Evolutionary conservation across 2,329 filamentous ascomycete genomes (phyloP), one percentile per base, ranked within the genome.

Genomic region (Chaetomium strumarium): DNA sequence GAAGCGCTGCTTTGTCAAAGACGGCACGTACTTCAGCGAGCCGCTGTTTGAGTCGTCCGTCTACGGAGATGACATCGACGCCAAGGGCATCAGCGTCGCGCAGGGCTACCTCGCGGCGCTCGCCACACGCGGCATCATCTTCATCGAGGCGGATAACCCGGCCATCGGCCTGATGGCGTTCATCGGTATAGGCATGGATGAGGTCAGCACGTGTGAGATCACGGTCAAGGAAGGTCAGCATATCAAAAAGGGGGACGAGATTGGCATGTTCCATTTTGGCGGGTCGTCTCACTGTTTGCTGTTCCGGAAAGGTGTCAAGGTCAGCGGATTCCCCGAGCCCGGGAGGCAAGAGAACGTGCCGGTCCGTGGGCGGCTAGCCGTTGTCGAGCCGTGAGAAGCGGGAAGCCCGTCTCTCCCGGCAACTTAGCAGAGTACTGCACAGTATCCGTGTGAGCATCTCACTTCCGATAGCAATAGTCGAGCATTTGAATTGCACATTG

Each of bases 251-350:
- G 87, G 87, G 1, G 79, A 89, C 5, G 71, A 89, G 70, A 73
- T 83, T 37, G 86, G 86, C 39, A 89, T 88, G 85, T 90, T 90
- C 68, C 86, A 90, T 63, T 90, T 85, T 64, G 86, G 86, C n/a
- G 86, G 87, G 0, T 84, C 79, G 7, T 82, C 81, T 1, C 81
- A 88, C 63, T 87, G 83, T 60, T 63, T 90, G 59, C 63, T 90
- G 2, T 89, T 90, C 69, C 68, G 79, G 24, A 74, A 77, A 57
- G 76, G 72, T 0, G 78, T 84, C 31, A 70, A 73, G 49, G 55
- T 81, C 0, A 64, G 70, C n/a, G 66, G 64, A 2, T 69, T 69
- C 31, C 68, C 68, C 1, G 48, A 64, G 43, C 51, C 64, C 2
- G 61, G 62, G 16, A 59, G 59, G 40, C 51, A 54, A 40, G 57